phyloP scores from a whole-genome alignment of 202 grass and related monocot genomes.

The Schoenoplectus tabernaemontani region DNA sequence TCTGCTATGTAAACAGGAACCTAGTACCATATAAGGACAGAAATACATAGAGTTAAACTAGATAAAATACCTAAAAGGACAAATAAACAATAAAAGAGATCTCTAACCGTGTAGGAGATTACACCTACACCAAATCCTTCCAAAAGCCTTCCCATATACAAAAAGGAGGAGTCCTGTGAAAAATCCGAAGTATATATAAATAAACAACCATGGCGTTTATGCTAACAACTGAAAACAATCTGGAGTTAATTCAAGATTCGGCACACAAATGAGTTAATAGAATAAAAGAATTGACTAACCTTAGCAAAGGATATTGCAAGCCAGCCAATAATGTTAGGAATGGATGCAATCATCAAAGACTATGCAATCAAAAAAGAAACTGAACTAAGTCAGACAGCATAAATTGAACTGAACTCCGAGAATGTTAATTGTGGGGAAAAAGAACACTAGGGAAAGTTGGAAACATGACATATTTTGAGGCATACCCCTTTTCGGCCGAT shows the following conservation, averaged over 20 bases:
- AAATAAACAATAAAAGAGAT: not conserved
- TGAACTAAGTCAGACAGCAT: too few species aligned
- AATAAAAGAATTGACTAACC: slow-evolving; percentile 33
- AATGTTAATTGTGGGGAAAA: too few species aligned
- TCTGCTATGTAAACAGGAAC: slow-evolving; percentile 98
- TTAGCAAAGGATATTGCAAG: slow-evolving; percentile 92
- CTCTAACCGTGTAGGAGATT: slow-evolving; percentile 81
- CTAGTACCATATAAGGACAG: slow-evolving; percentile 30
- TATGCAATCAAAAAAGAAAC: slow-evolving; percentile 22
- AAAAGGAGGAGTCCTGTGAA: slow-evolving; percentile 73
- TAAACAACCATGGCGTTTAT: too few species aligned
- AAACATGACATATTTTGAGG: too few species aligned
- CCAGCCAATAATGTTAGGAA: slow-evolving; percentile 89
- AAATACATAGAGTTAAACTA: not conserved
- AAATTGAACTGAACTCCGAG: too few species aligned
- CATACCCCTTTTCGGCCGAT: slow-evolving; percentile 82
- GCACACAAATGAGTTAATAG: too few species aligned
- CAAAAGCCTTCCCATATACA: slow-evolving; percentile 83
- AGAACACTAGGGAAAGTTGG: too few species aligned
- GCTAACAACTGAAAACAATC: too few species aligned
- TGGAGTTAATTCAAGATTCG: too few species aligned
- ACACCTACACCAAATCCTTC: slow-evolving; percentile 95
- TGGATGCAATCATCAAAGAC: slow-evolving; percentile 87
- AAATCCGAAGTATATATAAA: too few species aligned
- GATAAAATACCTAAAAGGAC: not conserved